These are phyloP conservation scores for Aspergillus bombycis DNA, from an alignment of 2,329 filamentous ascomycete species.

Conservation along the genomic window DNA sequence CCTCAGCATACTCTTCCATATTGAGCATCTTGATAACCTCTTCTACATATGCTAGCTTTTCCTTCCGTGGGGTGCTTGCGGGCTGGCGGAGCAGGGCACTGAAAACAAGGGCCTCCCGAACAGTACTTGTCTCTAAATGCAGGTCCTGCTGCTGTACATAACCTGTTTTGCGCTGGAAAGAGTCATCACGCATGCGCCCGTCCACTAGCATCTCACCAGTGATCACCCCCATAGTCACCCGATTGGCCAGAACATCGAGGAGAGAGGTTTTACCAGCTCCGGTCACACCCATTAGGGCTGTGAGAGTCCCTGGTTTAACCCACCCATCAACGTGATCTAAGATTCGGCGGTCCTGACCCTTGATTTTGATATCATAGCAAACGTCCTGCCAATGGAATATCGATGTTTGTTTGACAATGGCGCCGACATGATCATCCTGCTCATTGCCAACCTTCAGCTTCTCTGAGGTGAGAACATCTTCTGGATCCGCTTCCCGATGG, in stretches of 20 bases:
- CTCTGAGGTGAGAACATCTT: slow-evolving; percentile 24
- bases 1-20: slow-evolving; percentile 86
- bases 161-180: slow-evolving; percentile 62
- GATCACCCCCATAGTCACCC: slow-evolving; percentile 83
- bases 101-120: slow-evolving; percentile 83
- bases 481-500: slow-evolving; percentile 24
- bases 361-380: slow-evolving; percentile 80
- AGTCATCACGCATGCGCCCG: slow-evolving; percentile 70
- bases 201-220: slow-evolving; percentile 82
- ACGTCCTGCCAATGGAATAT: slow-evolving; percentile 85
- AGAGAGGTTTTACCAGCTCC: slow-evolving; percentile 91
- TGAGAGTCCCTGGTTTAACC: slow-evolving; percentile 89
- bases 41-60: slow-evolving; percentile 83
- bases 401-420: slow-evolving; percentile 72
- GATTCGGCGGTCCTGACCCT: slow-evolving; percentile 71
- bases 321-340: slow-evolving; percentile 85
- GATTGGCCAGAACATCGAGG: slow-evolving; percentile 78
- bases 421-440: slow-evolving; percentile 69
- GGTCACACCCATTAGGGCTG: slow-evolving; percentile 85
- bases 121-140: slow-evolving; percentile 79
- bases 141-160: slow-evolving; percentile 85
- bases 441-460: slow-evolving; percentile 70
- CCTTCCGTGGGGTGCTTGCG: slow-evolving; percentile 66
- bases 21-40: slow-evolving; percentile 87
- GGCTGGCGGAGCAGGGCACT: slow-evolving; percentile 83